Base-by-base conservation (phyloP, 371 early-diverging fungal species). In the Cokeromyces recurvatus region DNA sequence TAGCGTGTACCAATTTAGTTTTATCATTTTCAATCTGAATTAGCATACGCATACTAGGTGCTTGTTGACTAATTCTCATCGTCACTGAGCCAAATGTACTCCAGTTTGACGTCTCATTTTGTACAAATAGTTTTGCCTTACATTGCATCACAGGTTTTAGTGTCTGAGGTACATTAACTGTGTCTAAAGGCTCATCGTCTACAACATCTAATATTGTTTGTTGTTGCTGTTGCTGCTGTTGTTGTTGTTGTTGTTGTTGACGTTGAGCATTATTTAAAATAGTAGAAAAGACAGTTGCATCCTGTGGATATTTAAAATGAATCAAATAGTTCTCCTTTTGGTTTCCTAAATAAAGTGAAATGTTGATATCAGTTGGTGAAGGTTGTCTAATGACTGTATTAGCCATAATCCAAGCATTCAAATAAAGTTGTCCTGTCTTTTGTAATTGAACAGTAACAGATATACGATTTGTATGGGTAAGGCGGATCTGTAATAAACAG, bases 11-110 rank as follows among this genome's bases (percentile, higher is more conserved):
- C n/a, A 74, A 38, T 21, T 57, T 64, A 8, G 50, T 55, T 29
- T 74, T 74, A n/a, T 67, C 62, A 25, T 70, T 67, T 39, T 74
- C 66, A n/a, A 74, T 70, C 15, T 66, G 55, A 36, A 74, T 64
- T 46, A 69, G 53, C 63, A 66, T 65, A 22, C 65, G 46, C 51
- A 65, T 41, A 35, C 70, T 69, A 14, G 74, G 74, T 19, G 56
- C 32, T 36, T 74, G 74, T 24, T 67, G 66, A 9, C 68, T 64
- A 19, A 74, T 58, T 9, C 59, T 57, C 54, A 74, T 50, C 3
- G 45, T 51, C 0, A 59, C 65, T 16, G 47, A 53, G 24, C 74
- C 74, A 43, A 74, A 52, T 21, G 53, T 62, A 17, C 56, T 69
- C 74, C 74, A 74, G n/a, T 51, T 64, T 7, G 64, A 53, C n/a